These are phyloP conservation scores for Henningerozyma blattae DNA, from an alignment of 805 yeast genomes.

Conservation along the genomic window DNA sequence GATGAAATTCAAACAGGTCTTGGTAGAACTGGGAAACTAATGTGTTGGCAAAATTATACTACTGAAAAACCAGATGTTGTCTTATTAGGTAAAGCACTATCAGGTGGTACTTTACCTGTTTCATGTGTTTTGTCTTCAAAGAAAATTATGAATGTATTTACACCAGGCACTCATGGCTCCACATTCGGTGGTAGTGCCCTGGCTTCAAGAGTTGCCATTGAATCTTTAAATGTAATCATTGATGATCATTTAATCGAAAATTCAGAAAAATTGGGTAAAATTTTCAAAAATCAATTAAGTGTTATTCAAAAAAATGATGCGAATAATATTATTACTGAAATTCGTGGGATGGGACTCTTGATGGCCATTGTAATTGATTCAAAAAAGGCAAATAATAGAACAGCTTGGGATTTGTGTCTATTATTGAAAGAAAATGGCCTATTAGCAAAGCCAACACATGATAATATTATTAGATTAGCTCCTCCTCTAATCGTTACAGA, in stretches of 20 bases:
- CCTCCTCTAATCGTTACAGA: constrained; percentile 89
- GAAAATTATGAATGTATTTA: constrained; percentile 79
- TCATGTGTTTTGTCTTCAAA: constrained; percentile 84
- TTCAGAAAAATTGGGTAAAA: constrained; percentile 57
- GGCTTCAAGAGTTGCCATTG: constrained; percentile 85
- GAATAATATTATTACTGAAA: constrained; percentile 44
- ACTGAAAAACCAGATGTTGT: constrained; percentile 80
- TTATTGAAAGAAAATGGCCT: constrained; percentile 82
- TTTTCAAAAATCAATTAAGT: constrained; percentile 47
- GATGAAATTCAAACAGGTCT: constrained; percentile 98
- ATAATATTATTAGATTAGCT: constrained; percentile 87
- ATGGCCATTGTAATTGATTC: constrained; percentile 88
- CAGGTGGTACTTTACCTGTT: constrained; percentile 91
- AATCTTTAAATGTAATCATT: constrained; percentile 80
- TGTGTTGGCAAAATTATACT: constrained; percentile 73
- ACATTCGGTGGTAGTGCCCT: constrained; percentile 97
- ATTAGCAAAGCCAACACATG: constrained; percentile 94
- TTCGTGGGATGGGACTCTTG: constrained; percentile 77
- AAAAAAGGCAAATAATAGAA: constrained; percentile 68
- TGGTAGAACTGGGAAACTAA: constrained; percentile 91
- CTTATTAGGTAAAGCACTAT: constrained; percentile 84
- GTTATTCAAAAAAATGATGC: constrained; percentile 39
- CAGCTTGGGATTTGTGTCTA: constrained; percentile 94
- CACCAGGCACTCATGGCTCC: constrained; percentile 95
- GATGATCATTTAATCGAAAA: constrained; percentile 81